A percentile compares a stretch with the other conserved stretches of the same genome.
Conservation (phyloP, 345 rosid genomes). For the Xanthoceras sorbifolium region DNA sequence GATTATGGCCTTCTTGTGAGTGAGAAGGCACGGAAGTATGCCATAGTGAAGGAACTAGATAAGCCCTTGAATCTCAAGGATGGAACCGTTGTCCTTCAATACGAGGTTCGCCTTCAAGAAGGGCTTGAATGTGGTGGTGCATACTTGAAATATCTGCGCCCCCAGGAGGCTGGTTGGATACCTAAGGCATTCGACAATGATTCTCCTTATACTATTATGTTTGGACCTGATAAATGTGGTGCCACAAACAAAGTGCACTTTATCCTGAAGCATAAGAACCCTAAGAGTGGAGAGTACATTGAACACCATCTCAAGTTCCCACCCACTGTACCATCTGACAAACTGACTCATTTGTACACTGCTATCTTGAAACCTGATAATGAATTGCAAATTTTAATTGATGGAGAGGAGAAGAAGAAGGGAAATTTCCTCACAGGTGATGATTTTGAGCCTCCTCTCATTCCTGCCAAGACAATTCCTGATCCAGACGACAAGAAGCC, state of each 20-base stretch:
- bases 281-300: conserved; percentile 76
- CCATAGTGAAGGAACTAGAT: conserved; percentile 71
- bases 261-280: conserved; percentile 85
- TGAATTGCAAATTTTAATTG: conserved; percentile 63
- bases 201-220: conserved; percentile 88
- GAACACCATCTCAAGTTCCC: conserved; percentile 86
- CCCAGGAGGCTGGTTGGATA: conserved; percentile 78
- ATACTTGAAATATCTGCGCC: conserved; percentile 73
- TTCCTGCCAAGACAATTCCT: conserved; percentile 81
- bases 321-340: conserved; percentile 78
- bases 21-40: conserved; percentile 75
- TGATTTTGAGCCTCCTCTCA: conserved; percentile 80
- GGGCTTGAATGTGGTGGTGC: conserved; percentile 96
- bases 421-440: conserved; percentile 66
- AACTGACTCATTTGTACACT: conserved; percentile 80
- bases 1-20: conserved; percentile 87
- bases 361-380: conserved; percentile 76
- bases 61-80: conserved; percentile 63
- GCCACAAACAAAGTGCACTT: conserved; percentile 88
- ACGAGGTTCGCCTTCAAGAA: conserved; percentile 73
- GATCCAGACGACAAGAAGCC: conserved; percentile 92
- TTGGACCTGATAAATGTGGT: conserved; percentile 93
- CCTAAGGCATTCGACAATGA: conserved; percentile 64
- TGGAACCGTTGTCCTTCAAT: conserved; percentile 69
- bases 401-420: conserved; percentile 84